Percentiles rank a stretch among this genome's conserved stretches.
phyloP scores from a whole-genome alignment of 2,329 filamentous ascomycete species.

The Cryphonectria naterciae region DNA sequence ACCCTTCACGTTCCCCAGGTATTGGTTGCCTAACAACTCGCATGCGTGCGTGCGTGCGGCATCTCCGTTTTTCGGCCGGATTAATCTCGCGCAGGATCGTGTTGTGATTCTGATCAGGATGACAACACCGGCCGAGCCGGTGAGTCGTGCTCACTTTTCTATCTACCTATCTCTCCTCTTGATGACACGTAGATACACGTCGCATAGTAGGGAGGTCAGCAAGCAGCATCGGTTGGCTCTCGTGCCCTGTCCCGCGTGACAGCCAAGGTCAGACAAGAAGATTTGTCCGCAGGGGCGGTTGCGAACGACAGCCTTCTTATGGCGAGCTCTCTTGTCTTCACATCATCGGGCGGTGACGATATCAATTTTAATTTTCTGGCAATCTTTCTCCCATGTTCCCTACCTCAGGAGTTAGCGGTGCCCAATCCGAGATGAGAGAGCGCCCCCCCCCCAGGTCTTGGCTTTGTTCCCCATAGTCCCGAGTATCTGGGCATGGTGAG shows the following conservation, averaged over 20 bases:
- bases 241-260: neutral
- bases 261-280: slow-evolving; percentile 2
- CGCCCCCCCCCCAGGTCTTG: neutral
- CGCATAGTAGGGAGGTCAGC: neutral
- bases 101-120: slow-evolving; percentile 11
- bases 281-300: slow-evolving; percentile 15
- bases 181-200: slow-evolving; percentile 1
- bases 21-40: neutral
- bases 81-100: neutral
- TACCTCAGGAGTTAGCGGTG: neutral
- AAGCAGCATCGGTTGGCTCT: neutral
- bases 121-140: slow-evolving; percentile 17
- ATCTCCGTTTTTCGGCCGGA: neutral
- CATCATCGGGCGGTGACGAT: neutral
- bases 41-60: neutral
- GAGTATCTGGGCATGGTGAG: neutral
- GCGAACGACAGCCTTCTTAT: slow-evolving; percentile 17
- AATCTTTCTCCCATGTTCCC: neutral
- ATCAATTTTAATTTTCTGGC: neutral
- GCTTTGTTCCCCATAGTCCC: neutral
- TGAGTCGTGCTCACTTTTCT: neutral
- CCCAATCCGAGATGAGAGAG: neutral
- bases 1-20: neutral
- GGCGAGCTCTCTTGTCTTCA: slow-evolving; percentile 11
- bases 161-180: neutral